Base-by-base conservation (phyloP, 768 basidiomycete species). In the Phanerochaete sordida region DNA sequence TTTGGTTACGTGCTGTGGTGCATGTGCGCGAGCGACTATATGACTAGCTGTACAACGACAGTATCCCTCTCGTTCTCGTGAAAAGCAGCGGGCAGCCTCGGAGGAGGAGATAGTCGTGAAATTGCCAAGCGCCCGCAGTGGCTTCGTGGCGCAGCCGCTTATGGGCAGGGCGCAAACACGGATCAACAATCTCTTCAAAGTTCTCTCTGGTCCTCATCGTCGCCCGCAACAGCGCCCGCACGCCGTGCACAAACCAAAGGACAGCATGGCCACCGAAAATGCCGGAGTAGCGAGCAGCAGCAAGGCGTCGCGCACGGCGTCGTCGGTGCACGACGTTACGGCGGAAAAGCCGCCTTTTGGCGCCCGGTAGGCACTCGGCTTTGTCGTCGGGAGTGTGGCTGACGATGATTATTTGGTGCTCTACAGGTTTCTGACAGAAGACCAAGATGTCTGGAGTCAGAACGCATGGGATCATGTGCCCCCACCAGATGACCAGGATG, bases 391-490 rank as follows among this genome's bases (percentile, higher is more conserved):
- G 3, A 39, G 37, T 30, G 21, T 39, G 12, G n/a, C 26, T n/a
- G 11, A 27, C 7, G 43, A 44, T n/a, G 12, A 2, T n/a, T 37
- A 31, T 47, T 23, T 23, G 3, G 23, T 28, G 28, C 33, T 33
- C 4, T 19, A 44, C 43, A 91, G 91, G 70, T 90, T 90, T 69
- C 79, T 93, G 39, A 86, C 81, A 47, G 77, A 86, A 26, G 81
- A 87, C 43, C 69, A 76, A n/a, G 83, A 91, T 64, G 88, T 93
- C 2, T 95, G 91, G 90, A 79, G 81, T 26, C 88, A 93, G 62
- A 94, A 94, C 67, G 93, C 92, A 1, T 95, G 92, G 95, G 91
- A 94, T 69, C 92, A 93, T 69, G 92, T 95, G 47, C 86, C 88
- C 31, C 87, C 88, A 4, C 91, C 92, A 19, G 79, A 84, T 12